A percentile compares a stretch with the other conserved stretches of the same genome.
Evolutionary conservation across 2,329 filamentous ascomycete species (phyloP).

Genomic region (Pyrenophora graminea): DNA sequence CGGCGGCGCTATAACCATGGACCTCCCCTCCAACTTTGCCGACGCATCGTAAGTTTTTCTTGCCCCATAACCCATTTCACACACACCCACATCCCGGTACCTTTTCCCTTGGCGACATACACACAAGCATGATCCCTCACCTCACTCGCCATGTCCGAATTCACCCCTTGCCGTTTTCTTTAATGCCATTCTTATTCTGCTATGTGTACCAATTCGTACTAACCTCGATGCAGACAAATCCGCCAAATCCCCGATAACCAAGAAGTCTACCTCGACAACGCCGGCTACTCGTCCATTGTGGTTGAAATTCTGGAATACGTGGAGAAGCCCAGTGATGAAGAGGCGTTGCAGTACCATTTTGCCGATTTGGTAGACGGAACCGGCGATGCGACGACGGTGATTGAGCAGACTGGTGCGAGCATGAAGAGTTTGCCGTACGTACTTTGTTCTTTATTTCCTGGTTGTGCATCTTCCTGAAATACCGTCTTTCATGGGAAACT

Average conservation of each 20-base stretch:
- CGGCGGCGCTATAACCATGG: slow-evolving; percentile 71
- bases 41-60: slow-evolving; percentile 68
- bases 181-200: neutral
- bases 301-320: slow-evolving; percentile 89
- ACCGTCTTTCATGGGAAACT: no score
- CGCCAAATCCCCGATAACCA: slow-evolving; percentile 84
- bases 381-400: slow-evolving; percentile 44
- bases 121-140: neutral
- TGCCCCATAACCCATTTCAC: neutral
- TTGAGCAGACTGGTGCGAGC: slow-evolving; percentile 29
- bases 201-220: neutral
- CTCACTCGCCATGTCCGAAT: neutral
- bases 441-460: neutral
- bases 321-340: slow-evolving; percentile 68
- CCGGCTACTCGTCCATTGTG: slow-evolving; percentile 84
- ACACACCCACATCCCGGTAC: slow-evolving; percentile 6
- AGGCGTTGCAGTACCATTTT: slow-evolving; percentile 61
- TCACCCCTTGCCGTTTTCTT: no score
- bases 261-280: slow-evolving; percentile 85
- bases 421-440: slow-evolving; percentile 48
- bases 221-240: slow-evolving; percentile 59
- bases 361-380: slow-evolving; percentile 50
- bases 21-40: slow-evolving; percentile 69
- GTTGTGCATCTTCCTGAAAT: neutral
- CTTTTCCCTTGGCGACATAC: slow-evolving; percentile 6